phyloP scores from a whole-genome alignment of 2,329 filamentous ascomycete genomes.

The Phialophora expanda region DNA sequence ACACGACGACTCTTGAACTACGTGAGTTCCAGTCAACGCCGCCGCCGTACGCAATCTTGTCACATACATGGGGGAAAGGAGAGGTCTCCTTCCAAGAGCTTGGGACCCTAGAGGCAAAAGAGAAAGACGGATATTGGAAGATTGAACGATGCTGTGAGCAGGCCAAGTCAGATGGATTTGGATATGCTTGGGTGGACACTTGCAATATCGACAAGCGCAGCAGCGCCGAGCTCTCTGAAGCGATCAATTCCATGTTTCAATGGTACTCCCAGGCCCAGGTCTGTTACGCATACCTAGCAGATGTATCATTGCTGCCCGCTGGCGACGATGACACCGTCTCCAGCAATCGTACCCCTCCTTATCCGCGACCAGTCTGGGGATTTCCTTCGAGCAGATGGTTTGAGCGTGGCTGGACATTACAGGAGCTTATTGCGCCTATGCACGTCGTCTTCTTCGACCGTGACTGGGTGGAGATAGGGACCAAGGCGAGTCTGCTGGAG shows the following conservation, averaged over 20 bases:
- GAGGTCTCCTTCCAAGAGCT: constrained; percentile 31
- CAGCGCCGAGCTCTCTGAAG: constrained; percentile 37
- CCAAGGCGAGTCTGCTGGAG: neutral
- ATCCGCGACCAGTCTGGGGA: constrained; percentile 1
- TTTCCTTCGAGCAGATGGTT: constrained; percentile 2
- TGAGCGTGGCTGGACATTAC: neutral
- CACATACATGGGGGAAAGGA: constrained; percentile 31
- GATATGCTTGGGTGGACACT: constrained; percentile 39
- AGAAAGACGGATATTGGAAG: constrained; percentile 8
- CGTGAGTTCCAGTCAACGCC: neutral
- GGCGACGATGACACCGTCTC: neutral
- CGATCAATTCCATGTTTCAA: constrained; percentile 22
- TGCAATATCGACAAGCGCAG: constrained; percentile 39
- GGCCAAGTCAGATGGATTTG: constrained; percentile 12
- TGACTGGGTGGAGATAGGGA: neutral
- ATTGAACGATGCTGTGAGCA: constrained; percentile 15
- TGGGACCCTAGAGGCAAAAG: constrained; percentile 1
- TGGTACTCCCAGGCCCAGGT: constrained; percentile 35
- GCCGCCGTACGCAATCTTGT: constrained; percentile 34
- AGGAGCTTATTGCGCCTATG: constrained; percentile 5
- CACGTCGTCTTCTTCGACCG: constrained; percentile 1
- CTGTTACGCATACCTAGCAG: constrained; percentile 30
- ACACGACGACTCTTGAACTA: neutral
- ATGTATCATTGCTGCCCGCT: constrained; percentile 15
- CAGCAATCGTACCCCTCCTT: neutral